phyloP scores from a whole-genome alignment of 2,329 filamentous ascomycete genomes.

The Fusarium sp. region DNA sequence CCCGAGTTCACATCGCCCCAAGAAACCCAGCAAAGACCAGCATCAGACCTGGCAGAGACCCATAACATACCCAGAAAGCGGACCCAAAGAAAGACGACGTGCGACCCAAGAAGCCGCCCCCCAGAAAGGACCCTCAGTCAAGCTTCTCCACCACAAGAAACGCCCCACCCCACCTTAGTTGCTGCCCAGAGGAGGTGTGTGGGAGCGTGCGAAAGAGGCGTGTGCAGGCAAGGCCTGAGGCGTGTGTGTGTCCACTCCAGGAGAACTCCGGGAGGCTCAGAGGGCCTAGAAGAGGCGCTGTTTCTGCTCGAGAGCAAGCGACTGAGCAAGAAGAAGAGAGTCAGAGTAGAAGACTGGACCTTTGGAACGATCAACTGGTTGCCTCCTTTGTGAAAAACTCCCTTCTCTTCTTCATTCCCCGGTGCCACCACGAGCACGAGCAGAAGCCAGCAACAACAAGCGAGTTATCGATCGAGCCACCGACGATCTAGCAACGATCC shows the following conservation, averaged over 20 bases:
- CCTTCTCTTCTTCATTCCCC: conserved; percentile 8
- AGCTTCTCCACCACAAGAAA: conserved; percentile 33
- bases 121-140: conserved; percentile 37
- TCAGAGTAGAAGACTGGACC: conserved; percentile 19
- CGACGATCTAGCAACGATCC: conserved; percentile 40
- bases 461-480: conserved; percentile 35
- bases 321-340: conserved; percentile 19
- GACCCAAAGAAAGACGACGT: conserved; percentile 37
- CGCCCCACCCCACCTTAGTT: conserved; percentile 33
- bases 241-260: conserved; percentile 35
- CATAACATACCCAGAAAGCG: conserved; percentile 35
- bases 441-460: conserved; percentile 27
- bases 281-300: conserved; percentile 44
- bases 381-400: neutral
- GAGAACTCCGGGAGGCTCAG: conserved; percentile 46
- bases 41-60: conserved; percentile 22
- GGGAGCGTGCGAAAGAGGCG: conserved; percentile 36
- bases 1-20: conserved; percentile 24
- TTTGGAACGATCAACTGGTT: conserved; percentile 12
- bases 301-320: conserved; percentile 27
- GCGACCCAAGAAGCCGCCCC: conserved; percentile 29
- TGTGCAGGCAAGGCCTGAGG: conserved; percentile 23
- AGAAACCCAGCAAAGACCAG: conserved; percentile 21
- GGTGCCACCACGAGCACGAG: conserved; percentile 10
- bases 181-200: conserved; percentile 30